These are phyloP conservation scores for Magnusiomyces fungicola DNA, from an alignment of 1,139 yeast genomes.

Conservation along the genomic window DNA sequence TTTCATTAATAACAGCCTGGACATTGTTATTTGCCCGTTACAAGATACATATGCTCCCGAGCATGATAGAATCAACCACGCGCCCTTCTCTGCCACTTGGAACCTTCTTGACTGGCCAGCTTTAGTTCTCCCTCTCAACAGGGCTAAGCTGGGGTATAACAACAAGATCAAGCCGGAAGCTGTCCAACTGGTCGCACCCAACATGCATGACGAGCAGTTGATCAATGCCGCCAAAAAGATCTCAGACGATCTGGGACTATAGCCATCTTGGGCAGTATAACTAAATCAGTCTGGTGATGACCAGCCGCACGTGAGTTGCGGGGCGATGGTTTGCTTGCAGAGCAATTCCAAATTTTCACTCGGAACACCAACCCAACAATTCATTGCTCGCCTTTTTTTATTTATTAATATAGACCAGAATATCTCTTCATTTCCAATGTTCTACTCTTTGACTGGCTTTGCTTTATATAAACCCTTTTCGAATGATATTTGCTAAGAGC, in stretches of 20 bases:
- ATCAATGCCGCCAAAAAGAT: neutral
- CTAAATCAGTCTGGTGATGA: too few relatives aligned
- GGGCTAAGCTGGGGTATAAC: conserved; percentile 5
- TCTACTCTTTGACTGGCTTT: too few relatives aligned
- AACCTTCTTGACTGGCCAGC: conserved; percentile 14
- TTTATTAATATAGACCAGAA: too few relatives aligned
- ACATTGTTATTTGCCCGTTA: conserved; percentile 12
- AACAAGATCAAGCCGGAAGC: conserved; percentile 12
- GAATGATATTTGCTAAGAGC: too few relatives aligned
- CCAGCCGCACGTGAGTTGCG: too few relatives aligned
- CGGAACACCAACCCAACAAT: too few relatives aligned
- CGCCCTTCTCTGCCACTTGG: conserved; percentile 14
- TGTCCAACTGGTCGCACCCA: conserved; percentile 13
- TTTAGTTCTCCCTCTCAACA: conserved; percentile 11
- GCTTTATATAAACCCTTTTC: too few relatives aligned
- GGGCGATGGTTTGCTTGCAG: too few relatives aligned
- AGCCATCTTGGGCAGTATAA: too few relatives aligned
- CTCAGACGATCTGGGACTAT: neutral
- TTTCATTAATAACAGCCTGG: conserved; percentile 8
- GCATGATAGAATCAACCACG: conserved; percentile 5
- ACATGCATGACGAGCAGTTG: conserved; percentile 11
- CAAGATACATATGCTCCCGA: conserved; percentile 10
- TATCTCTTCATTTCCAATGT: too few relatives aligned
- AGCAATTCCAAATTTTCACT: too few relatives aligned
- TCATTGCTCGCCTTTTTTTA: too few relatives aligned